Evolutionary conservation across 2,329 filamentous ascomycete genomes (phyloP), one percentile per base, ranked within the genome.

Genomic region (Hirsutella rhossiliensis): DNA sequence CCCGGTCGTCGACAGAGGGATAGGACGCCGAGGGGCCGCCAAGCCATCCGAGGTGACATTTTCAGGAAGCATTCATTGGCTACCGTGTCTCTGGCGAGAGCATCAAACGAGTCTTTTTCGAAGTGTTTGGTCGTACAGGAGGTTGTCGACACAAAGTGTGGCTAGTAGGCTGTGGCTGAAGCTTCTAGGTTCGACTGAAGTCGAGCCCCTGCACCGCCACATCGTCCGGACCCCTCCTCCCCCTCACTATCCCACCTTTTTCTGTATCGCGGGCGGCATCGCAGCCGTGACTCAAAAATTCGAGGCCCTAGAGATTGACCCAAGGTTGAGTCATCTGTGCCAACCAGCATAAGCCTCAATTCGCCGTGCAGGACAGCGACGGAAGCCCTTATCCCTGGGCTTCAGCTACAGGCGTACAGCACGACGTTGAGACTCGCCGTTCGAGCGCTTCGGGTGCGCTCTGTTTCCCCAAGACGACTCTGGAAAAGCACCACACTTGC

Each of bases 401-500:
- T 67, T 66, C 64, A 53, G 52, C 45, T 48, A 53, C 52, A 54
- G 50, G 50, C 52, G 49, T 60, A 52, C 60, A 59, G 55, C 52
- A 67, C 62, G 56, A 66, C 65, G 71, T 74, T 71, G 60, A 69
- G 65, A 69, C 59, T 71, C 57, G 58, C 72, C 47, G 60, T 66
- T 55, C 69, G 71, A 69, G 72, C 73, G 64, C 70, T 78, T 59
- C 67, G 71, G 59, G 72, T 75, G 75, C 74, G 72, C 64, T 69
- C 71, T 61, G 60, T 69, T 63, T 70, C 66, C 50, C 66, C 65
- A 58, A 65, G 64, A 65, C 62, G 64, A 64, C 62, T 56, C 49
- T 60, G 64, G 43, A 58, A 38, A 31, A 44, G 55, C 37, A 60
- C 56, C 54, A 60, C 62, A 59, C 65, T 63, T 61, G 63, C 66